Base-by-base conservation (phyloP, 345 rosid genomes). In the Kernera saxatilis region DNA sequence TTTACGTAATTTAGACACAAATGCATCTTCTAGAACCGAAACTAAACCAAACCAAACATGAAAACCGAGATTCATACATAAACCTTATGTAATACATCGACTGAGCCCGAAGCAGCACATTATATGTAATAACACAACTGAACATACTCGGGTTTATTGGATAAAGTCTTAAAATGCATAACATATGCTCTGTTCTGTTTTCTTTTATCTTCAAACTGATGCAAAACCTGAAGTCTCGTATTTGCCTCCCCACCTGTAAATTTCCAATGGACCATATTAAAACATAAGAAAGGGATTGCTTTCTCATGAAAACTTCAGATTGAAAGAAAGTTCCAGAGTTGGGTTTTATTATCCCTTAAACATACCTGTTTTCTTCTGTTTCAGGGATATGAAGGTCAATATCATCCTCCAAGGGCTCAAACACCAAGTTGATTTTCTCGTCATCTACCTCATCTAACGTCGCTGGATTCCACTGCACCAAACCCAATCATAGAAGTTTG, bases 211-310 rank as follows among this genome's bases (percentile, higher is more conserved):
- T 60, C 25, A 11, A 19, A 41, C 37, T 14, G 80, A 80, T 61
- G 96, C 86, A 67, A 74, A 86, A 0, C 60, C 74, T 5, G 88
- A 80, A 69, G 80, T 70, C 79, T 89, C 95, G 37, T 79, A 93
- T 68, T 91, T 91, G 23, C 97, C 90, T 18, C 68, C 76, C 98
- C 96, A 93, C 90, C 98, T 91, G 78, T 19, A 58, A 39, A 48
- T 57, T 52, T 13, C 63, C 61, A 50, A 33, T 56, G 43, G 23
- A 45, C 65, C 27, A 55, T 14, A 62, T 33, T 9, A 41, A 43
- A 7, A 39, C 54, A 44, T 15, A 26, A 22, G 11, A 41, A 48
- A 19, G 4, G 15, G 14, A 4, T 10, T 15, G 8, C 18, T 69
- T 33, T 54, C 59, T 15, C 4, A 44, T 3, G 23, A 25, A 46